Conservation (phyloP, 164 flowering plant genomes). For the Buxus sempervirens region DNA sequence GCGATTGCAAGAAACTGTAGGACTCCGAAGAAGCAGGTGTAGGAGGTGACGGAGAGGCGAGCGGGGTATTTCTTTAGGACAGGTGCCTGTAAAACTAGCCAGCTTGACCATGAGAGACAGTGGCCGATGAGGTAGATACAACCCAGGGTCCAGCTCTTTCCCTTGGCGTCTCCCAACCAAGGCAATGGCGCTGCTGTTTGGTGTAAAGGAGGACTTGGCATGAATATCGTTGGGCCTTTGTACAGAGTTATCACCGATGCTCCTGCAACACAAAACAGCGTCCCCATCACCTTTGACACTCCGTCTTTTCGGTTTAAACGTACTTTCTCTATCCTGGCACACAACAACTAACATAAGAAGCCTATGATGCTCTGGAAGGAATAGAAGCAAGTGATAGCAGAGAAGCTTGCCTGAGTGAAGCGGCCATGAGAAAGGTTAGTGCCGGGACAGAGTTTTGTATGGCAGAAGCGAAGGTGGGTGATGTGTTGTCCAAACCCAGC, state of each 20-base stretch:
- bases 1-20: conserved; percentile 83
- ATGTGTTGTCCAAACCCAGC: conserved; percentile 89
- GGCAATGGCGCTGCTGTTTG: too few relatives aligned
- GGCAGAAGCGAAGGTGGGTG: conserved; percentile 97
- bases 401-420: conserved; percentile 55
- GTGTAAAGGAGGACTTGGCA: conserved; percentile 24
- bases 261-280: conserved; percentile 72
- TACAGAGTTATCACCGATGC: conserved; percentile 91
- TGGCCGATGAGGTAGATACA: conserved; percentile 89
- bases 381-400: background rate
- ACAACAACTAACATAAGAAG: background rate
- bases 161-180: conserved; percentile 63
- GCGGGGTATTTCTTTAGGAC: conserved; percentile 96
- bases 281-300: conserved; percentile 70
- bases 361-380: background rate
- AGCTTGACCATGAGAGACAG: conserved; percentile 93
- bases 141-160: conserved; percentile 93
- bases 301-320: conserved; percentile 78
- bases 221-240: conserved; percentile 84
- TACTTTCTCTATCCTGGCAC: conserved; percentile 79
- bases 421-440: conserved; percentile 98
- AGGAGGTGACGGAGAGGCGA: conserved; percentile 87
- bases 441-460: conserved; percentile 99
- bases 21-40: conserved; percentile 91
- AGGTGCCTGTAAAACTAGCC: conserved; percentile 95